Evolutionary conservation across 2,329 filamentous ascomycete genomes (phyloP).

Genomic region (Thielaviopsis populi): DNA sequence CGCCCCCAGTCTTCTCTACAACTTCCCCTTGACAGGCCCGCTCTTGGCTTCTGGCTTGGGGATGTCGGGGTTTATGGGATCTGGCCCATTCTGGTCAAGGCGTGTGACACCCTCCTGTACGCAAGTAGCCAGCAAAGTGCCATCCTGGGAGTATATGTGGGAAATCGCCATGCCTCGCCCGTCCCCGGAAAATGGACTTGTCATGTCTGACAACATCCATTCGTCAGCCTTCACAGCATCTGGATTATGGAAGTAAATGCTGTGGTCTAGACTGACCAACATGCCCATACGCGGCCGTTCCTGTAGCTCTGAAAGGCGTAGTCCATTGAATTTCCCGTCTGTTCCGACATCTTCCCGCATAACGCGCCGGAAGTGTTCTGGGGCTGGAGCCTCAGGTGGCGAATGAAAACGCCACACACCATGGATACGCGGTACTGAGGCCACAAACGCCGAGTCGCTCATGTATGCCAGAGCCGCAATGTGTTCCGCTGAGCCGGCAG

Average conservation of each 20-base stretch:
- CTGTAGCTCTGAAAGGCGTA: conserved; percentile 33
- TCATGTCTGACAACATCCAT: conserved; percentile 70
- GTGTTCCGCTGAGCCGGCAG: conserved; percentile 65
- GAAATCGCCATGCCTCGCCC: conserved; percentile 63
- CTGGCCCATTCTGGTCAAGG: conserved; percentile 12
- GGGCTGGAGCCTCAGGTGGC: conserved; percentile 26
- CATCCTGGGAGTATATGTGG: conserved; percentile 56
- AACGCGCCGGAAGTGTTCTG: conserved; percentile 8
- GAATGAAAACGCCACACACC: conserved; percentile 59
- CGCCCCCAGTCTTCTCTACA: not conserved
- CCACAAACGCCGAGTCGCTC: conserved; percentile 85
- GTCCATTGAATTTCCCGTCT: conserved; percentile 25
- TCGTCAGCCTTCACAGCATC: conserved; percentile 44
- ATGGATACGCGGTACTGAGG: conserved; percentile 69
- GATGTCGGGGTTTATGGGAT: conserved; percentile 14
- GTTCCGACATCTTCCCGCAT: conserved; percentile 11
- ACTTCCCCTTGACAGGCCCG: conserved; percentile 6
- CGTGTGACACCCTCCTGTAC: conserved; percentile 48
- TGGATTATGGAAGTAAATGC: conserved; percentile 53
- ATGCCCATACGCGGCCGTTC: conserved; percentile 53
- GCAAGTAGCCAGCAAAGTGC: conserved; percentile 61
- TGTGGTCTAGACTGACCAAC: conserved; percentile 71
- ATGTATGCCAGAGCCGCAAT: conserved; percentile 84
- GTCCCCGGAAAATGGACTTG: conserved; percentile 66
- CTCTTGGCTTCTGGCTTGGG: conserved; percentile 19